Conservation (phyloP, 2,329 filamentous ascomycete species). For the Mycogone perniciosa region DNA sequence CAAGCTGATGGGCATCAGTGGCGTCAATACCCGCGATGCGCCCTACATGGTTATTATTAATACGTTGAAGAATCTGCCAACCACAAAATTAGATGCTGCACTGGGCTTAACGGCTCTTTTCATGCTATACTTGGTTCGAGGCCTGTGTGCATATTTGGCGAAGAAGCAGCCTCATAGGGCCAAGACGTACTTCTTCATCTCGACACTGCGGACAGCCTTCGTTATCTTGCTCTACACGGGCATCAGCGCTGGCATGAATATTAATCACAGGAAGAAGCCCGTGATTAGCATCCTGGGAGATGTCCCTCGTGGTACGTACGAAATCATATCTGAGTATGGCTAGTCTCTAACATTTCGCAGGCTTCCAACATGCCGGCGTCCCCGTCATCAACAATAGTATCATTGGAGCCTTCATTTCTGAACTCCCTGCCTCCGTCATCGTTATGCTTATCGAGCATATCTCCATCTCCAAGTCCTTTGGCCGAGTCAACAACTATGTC, state of each 20-base stretch:
- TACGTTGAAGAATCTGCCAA: slow-evolving; percentile 39
- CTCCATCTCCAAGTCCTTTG: slow-evolving; percentile 76
- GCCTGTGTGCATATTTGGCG: slow-evolving; percentile 55
- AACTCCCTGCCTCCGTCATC: slow-evolving; percentile 69
- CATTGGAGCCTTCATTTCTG: slow-evolving; percentile 54
- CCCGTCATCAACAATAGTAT: slow-evolving; percentile 56
- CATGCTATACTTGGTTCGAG: slow-evolving; percentile 63
- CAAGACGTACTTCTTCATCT: slow-evolving; percentile 72
- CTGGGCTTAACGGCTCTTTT: slow-evolving; percentile 64
- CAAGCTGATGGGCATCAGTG: slow-evolving; percentile 44
- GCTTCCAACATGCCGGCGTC: slow-evolving; percentile 64
- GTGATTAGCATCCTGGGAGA: slow-evolving; percentile 58
- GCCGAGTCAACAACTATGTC: slow-evolving; percentile 72
- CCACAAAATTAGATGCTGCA: slow-evolving; percentile 60
- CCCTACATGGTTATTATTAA: slow-evolving; percentile 47
- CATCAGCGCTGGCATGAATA: slow-evolving; percentile 66
- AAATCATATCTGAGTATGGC: not conserved
- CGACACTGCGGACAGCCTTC: slow-evolving; percentile 71
- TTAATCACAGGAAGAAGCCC: slow-evolving; percentile 49
- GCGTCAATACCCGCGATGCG: slow-evolving; percentile 42
- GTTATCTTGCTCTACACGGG: slow-evolving; percentile 75
- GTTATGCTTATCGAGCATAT: slow-evolving; percentile 77
- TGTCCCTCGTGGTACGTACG: slow-evolving; percentile 58
- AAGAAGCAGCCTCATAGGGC: slow-evolving; percentile 58
- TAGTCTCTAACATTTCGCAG: slow-evolving; percentile 25